Evolutionary conservation across 331 rosid species (phyloP).

Genomic region (Pyrus hybrid): DNA sequence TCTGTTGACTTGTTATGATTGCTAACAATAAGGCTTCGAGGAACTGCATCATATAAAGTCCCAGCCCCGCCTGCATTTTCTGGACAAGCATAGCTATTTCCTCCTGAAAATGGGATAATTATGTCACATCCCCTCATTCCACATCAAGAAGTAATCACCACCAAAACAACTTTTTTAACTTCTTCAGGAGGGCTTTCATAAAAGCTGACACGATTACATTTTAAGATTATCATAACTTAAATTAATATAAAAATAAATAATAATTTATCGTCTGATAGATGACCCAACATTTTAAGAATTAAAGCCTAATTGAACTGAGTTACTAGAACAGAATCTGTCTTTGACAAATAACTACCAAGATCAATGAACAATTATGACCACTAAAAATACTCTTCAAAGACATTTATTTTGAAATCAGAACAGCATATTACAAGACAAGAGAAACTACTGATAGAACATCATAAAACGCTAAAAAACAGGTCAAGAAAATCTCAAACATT

Average conservation of each 20-base stretch:
- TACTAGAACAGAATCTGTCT: background rate
- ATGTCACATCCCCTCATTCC: background rate
- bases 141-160: background rate
- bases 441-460: background rate
- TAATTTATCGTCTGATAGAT: background rate
- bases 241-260: background rate
- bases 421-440: background rate
- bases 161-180: background rate
- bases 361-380: background rate
- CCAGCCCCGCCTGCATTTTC: conserved; percentile 94
- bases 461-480: background rate
- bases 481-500: background rate
- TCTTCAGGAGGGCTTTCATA: background rate
- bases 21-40: conserved; percentile 72
- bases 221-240: background rate
- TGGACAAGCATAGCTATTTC: conserved; percentile 72
- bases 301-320: background rate
- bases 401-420: too few relatives aligned
- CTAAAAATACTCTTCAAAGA: background rate
- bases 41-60: conserved; percentile 94
- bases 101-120: conserved; percentile 52
- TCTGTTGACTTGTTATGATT: conserved; percentile 76
- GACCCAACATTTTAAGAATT: background rate
- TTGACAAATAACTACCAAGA: background rate
- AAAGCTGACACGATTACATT: background rate